Evolutionary conservation across 805 yeast species (phyloP).

Genomic region (Spathaspora hagerdaliae): DNA sequence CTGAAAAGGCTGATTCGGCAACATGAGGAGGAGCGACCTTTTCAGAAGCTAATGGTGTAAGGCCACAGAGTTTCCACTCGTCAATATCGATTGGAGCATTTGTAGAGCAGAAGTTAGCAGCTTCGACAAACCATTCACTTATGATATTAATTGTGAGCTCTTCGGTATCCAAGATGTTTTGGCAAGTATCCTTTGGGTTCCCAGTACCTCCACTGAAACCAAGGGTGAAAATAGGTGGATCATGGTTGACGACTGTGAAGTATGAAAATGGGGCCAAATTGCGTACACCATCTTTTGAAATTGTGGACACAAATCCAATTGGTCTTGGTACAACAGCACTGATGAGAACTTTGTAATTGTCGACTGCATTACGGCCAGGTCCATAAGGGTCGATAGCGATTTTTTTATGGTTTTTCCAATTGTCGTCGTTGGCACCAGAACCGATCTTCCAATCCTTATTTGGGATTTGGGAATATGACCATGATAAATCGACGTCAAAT

Average conservation of each 20-base stretch:
- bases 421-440: constrained; percentile 41
- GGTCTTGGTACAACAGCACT: constrained; percentile 59
- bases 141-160: constrained; percentile 56
- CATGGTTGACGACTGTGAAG: constrained; percentile 43
- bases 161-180: constrained; percentile 45
- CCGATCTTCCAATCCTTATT: constrained; percentile 42
- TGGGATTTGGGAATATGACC: constrained; percentile 20
- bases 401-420: constrained; percentile 44
- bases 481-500: constrained; percentile 7
- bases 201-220: constrained; percentile 41
- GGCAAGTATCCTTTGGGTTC: constrained; percentile 46
- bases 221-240: constrained; percentile 57
- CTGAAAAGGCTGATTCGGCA: constrained; percentile 56
- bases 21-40: constrained; percentile 54
- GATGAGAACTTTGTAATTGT: constrained; percentile 49
- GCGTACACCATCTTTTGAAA: constrained; percentile 35
- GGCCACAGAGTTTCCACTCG: constrained; percentile 55
- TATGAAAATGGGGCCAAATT: constrained; percentile 64
- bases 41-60: constrained; percentile 42
- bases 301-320: constrained; percentile 53
- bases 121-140: constrained; percentile 63
- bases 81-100: constrained; percentile 46
- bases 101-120: constrained; percentile 50
- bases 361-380: constrained; percentile 33
- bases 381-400: constrained; percentile 47